These are phyloP conservation scores for Tolypocladium album DNA, from an alignment of 2,329 filamentous ascomycete species.

Conservation along the genomic window DNA sequence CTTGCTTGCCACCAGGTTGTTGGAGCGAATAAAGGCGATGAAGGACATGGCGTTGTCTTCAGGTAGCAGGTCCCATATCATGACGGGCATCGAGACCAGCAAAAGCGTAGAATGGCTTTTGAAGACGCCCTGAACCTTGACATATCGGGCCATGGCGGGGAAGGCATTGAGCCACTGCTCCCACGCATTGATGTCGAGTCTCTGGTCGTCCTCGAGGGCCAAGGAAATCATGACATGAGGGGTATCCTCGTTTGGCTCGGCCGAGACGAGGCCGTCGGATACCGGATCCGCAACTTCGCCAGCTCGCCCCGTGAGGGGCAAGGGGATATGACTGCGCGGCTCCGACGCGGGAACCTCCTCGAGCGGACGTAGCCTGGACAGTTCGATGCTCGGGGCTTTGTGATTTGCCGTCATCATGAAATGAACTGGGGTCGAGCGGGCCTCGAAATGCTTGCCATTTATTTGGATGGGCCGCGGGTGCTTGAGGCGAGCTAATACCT, in stretches of 20 bases:
- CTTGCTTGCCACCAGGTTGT: conserved; percentile 34
- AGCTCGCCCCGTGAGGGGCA: conserved; percentile 13
- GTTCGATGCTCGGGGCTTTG: conserved; percentile 46
- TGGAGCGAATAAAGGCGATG: conserved; percentile 47
- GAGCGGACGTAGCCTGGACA: conserved; percentile 25
- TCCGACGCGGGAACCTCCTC: conserved; percentile 14
- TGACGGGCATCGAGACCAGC: conserved; percentile 46
- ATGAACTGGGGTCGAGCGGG: conserved; percentile 47
- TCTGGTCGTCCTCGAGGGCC: conserved; percentile 46
- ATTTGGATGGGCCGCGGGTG: conserved; percentile 46
- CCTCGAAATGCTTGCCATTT: conserved; percentile 47
- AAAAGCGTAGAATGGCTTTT: conserved; percentile 50
- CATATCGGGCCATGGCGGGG: conserved; percentile 46
- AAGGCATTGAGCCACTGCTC: conserved; percentile 45
- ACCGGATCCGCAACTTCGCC: conserved; percentile 11
- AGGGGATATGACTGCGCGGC: conserved; percentile 10
- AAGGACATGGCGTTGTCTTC: conserved; percentile 47
- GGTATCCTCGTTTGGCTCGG: conserved; percentile 41
- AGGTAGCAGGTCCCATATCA: conserved; percentile 49
- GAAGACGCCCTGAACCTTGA: conserved; percentile 50
- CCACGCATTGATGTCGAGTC: conserved; percentile 47
- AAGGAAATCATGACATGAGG: conserved; percentile 53
- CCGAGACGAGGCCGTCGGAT: conserved; percentile 16
- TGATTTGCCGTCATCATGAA: conserved; percentile 55
- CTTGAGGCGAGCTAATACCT: conserved; percentile 48